Evolutionary conservation across 768 basidiomycete species (phyloP), one percentile per base, ranked within the genome.

Genomic region (Galerina marginata): DNA sequence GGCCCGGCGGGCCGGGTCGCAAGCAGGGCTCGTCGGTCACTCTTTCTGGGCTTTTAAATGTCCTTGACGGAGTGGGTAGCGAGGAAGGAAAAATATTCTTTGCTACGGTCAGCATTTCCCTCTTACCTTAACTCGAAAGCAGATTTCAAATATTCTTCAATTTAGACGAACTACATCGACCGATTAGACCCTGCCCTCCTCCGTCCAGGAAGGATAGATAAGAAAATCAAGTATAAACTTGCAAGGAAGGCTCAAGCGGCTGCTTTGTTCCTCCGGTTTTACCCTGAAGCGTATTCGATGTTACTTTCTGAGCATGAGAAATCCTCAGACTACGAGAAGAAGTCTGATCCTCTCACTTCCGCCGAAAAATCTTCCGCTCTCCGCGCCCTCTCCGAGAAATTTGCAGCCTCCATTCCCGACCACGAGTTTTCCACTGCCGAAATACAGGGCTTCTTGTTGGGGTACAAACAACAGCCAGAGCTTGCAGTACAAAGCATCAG

Each of bases 71-170:
- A 1, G 81, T 86, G 11, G 83, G 82, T 3, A 84, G 83, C 65
- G 84, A 87, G 62, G 86, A 86, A 64, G 86, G 86, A 11, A 84
- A 82, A 61, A 67, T 88, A 14, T 82, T 86, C 64, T 86, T 88
- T 58, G 84, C 85, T 0, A 87, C 86, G 4, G 83, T 83, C 47
- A 51, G 79, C 65, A 14, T 26, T 26, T 42, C 42, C 33, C 7
- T 15, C 10, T 1, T 6, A 20, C 43, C 15, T 10, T 7, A n/a
- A 14, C 29, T 37, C 3, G 7, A 1, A 20, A 15, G 33, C 33
- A 23, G 48, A 16, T 33, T 10, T 36, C n/a, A 20, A 2, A 5
- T 23, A 42, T 11, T 16, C n/a, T 40, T 14, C 12, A 1, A 12
- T 0, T 37, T n/a, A 84, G 83, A 86, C 84, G 0, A 86, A 86